phyloP scores from a whole-genome alignment of 441 rosid species.

The Jatropha podagrica region DNA sequence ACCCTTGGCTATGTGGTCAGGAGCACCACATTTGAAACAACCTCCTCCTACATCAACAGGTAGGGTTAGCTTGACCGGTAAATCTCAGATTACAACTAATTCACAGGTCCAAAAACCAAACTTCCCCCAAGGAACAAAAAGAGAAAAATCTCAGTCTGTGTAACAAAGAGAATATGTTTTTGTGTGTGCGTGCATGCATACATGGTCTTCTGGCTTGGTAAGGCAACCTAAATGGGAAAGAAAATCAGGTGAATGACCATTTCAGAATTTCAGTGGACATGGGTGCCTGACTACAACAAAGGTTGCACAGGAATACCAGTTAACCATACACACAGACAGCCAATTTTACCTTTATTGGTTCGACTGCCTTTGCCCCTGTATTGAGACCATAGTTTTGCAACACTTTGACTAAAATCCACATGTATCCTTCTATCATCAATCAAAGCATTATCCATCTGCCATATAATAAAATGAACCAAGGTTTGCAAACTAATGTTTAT shows the following conservation, averaged over 20 bases:
- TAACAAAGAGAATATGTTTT: no score
- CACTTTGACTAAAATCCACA: slow-evolving; percentile 98
- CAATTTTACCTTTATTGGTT: slow-evolving; percentile 50
- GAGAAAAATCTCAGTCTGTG: not conserved
- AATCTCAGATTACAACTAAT: not conserved
- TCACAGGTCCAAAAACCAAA: not conserved
- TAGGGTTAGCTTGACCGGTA: not conserved
- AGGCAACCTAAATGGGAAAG: not conserved
- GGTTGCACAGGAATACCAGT: not conserved
- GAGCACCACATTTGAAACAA: slow-evolving; percentile 89
- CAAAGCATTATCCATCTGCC: slow-evolving; percentile 92
- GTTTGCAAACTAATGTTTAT: not conserved
- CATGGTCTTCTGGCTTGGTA: not conserved
- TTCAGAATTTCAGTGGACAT: not conserved
- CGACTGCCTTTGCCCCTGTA: slow-evolving; percentile 61
- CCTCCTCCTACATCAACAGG: slow-evolving; percentile 46
- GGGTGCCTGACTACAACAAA: not conserved
- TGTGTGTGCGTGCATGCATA: no score
- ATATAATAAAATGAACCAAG: slow-evolving; percentile 22
- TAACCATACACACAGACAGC: not conserved
- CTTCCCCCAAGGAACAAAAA: not conserved
- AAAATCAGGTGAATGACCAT: not conserved
- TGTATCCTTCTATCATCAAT: slow-evolving; percentile 96
- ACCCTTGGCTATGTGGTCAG: slow-evolving; percentile 84
- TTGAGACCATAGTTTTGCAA: slow-evolving; percentile 84